Evolutionary conservation across 2,329 filamentous ascomycete species (phyloP).

Genomic region (Magnaporthales sp.): DNA sequence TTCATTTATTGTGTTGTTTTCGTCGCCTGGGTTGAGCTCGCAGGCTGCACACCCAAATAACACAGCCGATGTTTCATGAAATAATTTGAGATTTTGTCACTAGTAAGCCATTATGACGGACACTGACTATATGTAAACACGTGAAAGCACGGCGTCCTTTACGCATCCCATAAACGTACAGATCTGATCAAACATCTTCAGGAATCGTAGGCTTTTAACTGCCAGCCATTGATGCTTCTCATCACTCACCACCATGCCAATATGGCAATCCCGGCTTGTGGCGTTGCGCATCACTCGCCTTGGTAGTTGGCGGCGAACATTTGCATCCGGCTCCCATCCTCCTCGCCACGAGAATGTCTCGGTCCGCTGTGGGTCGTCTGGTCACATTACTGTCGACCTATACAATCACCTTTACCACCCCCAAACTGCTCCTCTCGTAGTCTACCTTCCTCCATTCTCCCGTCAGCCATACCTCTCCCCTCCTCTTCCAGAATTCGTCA

Average conservation of each 20-base stretch:
- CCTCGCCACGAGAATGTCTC: constrained; percentile 26
- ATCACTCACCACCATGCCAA: neutral
- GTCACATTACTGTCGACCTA: constrained; percentile 38
- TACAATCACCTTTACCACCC: constrained; percentile 33
- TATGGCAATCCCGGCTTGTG: neutral
- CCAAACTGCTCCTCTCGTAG: constrained; percentile 34
- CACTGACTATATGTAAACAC: neutral
- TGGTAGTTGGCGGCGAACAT: neutral
- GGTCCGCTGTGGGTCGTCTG: constrained; percentile 39
- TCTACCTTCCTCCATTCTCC: constrained; percentile 46
- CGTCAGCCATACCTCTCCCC: constrained; percentile 15
- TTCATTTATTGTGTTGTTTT: neutral
- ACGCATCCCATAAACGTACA: no score
- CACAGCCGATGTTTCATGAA: neutral
- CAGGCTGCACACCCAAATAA: neutral
- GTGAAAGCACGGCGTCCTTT: no score
- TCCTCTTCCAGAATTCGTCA: constrained; percentile 31
- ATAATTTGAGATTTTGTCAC: neutral
- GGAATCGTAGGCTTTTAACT: no score
- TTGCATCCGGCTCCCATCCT: neutral
- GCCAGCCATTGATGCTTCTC: neutral
- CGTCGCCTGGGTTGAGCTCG: neutral
- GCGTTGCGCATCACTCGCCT: neutral
- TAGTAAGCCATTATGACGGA: neutral
- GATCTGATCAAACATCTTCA: no score